Base-by-base conservation (phyloP, 768 basidiomycete genomes). In the Leucosporidium scottii region DNA sequence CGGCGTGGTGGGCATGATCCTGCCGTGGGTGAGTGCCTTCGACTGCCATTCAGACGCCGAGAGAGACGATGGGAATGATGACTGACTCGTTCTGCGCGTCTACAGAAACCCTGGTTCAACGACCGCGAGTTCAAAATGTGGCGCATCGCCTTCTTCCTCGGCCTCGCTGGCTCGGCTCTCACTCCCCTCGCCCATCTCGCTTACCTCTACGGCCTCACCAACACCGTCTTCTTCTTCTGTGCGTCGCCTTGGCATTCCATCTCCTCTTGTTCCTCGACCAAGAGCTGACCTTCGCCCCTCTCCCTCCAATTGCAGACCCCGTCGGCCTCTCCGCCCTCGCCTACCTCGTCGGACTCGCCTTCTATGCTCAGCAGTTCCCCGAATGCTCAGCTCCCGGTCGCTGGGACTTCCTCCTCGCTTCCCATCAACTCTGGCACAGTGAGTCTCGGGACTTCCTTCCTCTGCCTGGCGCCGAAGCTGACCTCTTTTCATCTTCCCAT, bases 61-160 rank as follows among this genome's bases (percentile, higher is more conserved):
- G 30, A 36, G 39, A 8, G 39, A 44, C 15, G 39, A 8, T 5
- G 34, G 12, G 6, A 36, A 36, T 3, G 30, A 9, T 44, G 39
- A 44, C 39, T 44, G 8, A 3, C 39, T 10, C n/a, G 9, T 49
- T 18, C 10, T n/a, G n/a, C n/a, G n/a, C n/a, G 15, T 49, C 15
- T 0, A 10, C 21, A 57, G 58, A 57, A 61, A 21, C 25, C 59
- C 0, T 74, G 73, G 75, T 75, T 75, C 72, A 75, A 75, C 51
- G 30, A 73, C 57, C 64, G 75, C 36, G 47, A 65, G 53, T 63
- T 64, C 70, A 71, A 71, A 65, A 54, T 51, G 55, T 69, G 64
- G 57, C 71, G 76, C 9, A 69, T 77, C 66, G 57, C 67, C 31
- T 77, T 77, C 74, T 77, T 77, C 61, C 62, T 74, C 63, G 58